Base-by-base conservation (phyloP, 495 filamentous ascomycete species). In the Penicillium lagena region DNA sequence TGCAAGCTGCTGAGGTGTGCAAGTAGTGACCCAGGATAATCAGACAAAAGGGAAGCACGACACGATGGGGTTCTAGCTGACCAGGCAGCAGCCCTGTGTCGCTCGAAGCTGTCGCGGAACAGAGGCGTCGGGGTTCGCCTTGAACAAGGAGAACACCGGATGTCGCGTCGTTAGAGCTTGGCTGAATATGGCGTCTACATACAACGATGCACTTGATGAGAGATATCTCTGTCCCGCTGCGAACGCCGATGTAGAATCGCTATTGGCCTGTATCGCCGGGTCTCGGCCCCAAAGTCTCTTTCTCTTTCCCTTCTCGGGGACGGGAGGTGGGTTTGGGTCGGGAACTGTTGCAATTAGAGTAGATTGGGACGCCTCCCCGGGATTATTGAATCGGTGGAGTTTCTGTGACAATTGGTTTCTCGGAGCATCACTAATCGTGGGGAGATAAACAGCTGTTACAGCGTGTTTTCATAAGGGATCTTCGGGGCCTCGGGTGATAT, bases 261-360 rank as follows among this genome's bases (percentile, higher is more conserved):
- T 10, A 59, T 59, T 59, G 56, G 56, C 30, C 39, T 37, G 14
- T 2, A 13, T 43, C 56, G 52, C 56, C 56, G 56, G 32, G 15
- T 28, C 37, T 59, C 56, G 56, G 55, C 42, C 32, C 12, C 35
- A 30, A 27, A 0, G 17, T 59, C 56, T 56, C 52, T 29, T 56
- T 31, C 31, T 52, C 44, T 37, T 56, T 56, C 52, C 56, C 35
- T 35, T 53, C 41, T 37, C 5, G 52, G 46, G 9, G 27, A 0
- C 22, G 22, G 15, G 22, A 22, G 22, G 22, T 22, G 22, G 22
- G 4, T 22, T 22, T 22, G 22, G 15, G 4, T 22, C 22, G 22
- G 22, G 3, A 22, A 22, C 6, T 22, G 22, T 22, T 22, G 22
- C 22, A 22, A 22, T 22, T 22, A 22, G 22, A 22, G 22, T 22